These are phyloP conservation scores for Annona squamosa DNA, from an alignment of 164 flowering plant species.

Conservation along the genomic window DNA sequence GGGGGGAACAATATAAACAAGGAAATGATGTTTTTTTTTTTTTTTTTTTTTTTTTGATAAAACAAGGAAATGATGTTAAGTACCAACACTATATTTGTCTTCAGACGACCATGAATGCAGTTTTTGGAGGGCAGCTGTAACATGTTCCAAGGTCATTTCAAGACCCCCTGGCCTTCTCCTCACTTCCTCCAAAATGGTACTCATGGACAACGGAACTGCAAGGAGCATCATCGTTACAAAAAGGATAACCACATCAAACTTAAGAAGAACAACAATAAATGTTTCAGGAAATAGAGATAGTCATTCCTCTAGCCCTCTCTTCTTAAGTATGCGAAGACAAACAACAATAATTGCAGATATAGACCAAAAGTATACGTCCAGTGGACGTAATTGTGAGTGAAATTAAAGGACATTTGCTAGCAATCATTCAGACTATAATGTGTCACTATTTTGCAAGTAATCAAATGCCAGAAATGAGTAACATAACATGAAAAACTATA, in stretches of 20 bases:
- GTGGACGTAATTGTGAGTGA: no score
- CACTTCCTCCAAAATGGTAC: slow-evolving; percentile 64
- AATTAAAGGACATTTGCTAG: no score
- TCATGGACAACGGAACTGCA: slow-evolving; percentile 60
- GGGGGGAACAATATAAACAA: neutral
- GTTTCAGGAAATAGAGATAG: neutral
- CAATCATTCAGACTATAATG: no score
- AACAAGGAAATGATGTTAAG: neutral
- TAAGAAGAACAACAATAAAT: neutral
- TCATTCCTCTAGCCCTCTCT: no score
- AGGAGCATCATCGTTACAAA: slow-evolving; percentile 8
- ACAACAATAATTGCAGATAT: no score
- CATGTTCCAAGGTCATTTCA: slow-evolving; percentile 59
- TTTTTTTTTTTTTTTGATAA: no score
- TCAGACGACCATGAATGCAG: slow-evolving; percentile 43
- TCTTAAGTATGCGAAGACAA: no score
- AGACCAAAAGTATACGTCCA: no score
- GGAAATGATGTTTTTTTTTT: no score
- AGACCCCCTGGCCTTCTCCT: slow-evolving; percentile 63
- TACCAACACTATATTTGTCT: slow-evolving; percentile 60
- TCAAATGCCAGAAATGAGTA: no score
- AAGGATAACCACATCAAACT: neutral
- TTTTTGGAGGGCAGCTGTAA: slow-evolving; percentile 48
- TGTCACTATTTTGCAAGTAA: no score
- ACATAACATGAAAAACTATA: no score